phyloP scores from a whole-genome alignment of 257 asterid species.

The Marsdenia floribunda region DNA sequence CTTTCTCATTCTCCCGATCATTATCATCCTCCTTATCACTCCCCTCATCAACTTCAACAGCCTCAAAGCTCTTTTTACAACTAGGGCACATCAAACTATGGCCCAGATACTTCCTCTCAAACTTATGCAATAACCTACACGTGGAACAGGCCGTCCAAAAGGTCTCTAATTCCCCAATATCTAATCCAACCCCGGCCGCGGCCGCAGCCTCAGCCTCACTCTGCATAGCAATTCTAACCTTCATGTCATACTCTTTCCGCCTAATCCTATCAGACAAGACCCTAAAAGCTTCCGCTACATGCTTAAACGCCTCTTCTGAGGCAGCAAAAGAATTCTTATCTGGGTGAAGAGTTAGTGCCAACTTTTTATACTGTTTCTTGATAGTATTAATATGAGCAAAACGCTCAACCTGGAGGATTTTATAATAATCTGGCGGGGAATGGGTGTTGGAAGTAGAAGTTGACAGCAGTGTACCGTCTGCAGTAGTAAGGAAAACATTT shows the following conservation, averaged over 20 bases:
- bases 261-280: slow-evolving; percentile 65
- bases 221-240: slow-evolving; percentile 71
- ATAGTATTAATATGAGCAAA: slow-evolving; percentile 55
- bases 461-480: background rate
- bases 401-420: slow-evolving; percentile 59
- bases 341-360: slow-evolving; percentile 74
- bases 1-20: slow-evolving; percentile 15
- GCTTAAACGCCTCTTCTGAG: slow-evolving; percentile 79
- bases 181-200: slow-evolving; percentile 31
- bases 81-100: slow-evolving; percentile 66
- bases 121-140: slow-evolving; percentile 63
- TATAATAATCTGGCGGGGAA: slow-evolving; percentile 56
- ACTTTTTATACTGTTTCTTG: slow-evolving; percentile 69
- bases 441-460: slow-evolving; percentile 3
- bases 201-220: slow-evolving; percentile 34
- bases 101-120: slow-evolving; percentile 66
- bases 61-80: slow-evolving; percentile 66
- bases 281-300: slow-evolving; percentile 68
- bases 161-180: slow-evolving; percentile 26
- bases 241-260: slow-evolving; percentile 70
- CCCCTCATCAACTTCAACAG: slow-evolving; percentile 48
- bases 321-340: slow-evolving; percentile 61
- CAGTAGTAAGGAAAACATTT: slow-evolving; percentile 9
- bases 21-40: slow-evolving; percentile 19
- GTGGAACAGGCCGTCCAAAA: slow-evolving; percentile 60